Base-by-base conservation (phyloP, 352 stramenopile genomes). In the Globisporangium ultimum region DNA sequence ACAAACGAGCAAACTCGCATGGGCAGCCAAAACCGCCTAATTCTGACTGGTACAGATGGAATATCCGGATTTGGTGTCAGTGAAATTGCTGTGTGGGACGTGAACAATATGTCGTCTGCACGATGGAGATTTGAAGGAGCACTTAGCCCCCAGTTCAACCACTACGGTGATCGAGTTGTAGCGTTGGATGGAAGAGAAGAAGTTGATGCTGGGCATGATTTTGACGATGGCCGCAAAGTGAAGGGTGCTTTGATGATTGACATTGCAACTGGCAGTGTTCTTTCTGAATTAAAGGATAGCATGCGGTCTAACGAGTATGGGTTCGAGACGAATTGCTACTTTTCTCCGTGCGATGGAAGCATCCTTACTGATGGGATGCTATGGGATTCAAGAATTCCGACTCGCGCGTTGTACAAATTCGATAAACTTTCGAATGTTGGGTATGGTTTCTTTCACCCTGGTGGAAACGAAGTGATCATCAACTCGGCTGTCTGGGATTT, bases 401-500 rank as follows among this genome's bases (percentile, higher is more conserved):
- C 78, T 15, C 76, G 78, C 3, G 76, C 84, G 15, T 53, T 97
- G 18, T 89, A 96, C 67, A 93, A 96, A 49, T 96, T 97, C 57
- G 88, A 97, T 63, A 95, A 95, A 60, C 53, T 97, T 8, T 93
- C 85, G 1, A 93, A 94, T 36, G 61, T 91, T 18, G 83, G 87
- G 1, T 89, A 87, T 40, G 87, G 88, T 1, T 87, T 82, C 53
- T 96, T 94, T 58, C 87, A 97, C 65, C 87, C 87, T 7, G 89
- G 84, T 38, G 87, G 87, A 1, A 97, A 95, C 53, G 88, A 97
- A 68, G 80, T 95, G 38, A 84, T 97, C 46, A 74, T 97, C 21
- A 95, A 97, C 57, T 93, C 87, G 14, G 84, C 84, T 0, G 83
- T 97, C n/a, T 97, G 88, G 87, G 88, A 96, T 61, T 62, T 95